Evolutionary conservation across 352 stramenopile genomes (phyloP), one percentile per base, ranked within the genome.

Genomic region (Globisporangium cylindrosporum): DNA sequence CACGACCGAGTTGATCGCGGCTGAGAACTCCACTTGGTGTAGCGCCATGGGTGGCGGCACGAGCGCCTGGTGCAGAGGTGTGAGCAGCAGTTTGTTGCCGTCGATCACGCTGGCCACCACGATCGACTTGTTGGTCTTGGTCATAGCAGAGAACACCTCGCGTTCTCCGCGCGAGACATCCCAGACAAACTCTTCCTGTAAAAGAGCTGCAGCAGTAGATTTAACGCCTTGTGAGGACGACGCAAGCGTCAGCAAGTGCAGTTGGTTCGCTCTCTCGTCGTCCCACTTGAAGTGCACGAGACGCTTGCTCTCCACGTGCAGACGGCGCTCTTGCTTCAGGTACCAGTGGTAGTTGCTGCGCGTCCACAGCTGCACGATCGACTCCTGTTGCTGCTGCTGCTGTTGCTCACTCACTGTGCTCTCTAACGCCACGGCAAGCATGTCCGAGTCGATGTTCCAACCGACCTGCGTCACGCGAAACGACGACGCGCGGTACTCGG

Each of bases 311-410:
- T 71, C 66, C 32, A 3, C 49, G 25, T 59, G 58, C 48, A 77
- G 73, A 65, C 68, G 62, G 25, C 68, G 64, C 66, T 94, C 82
- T 55, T 93, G 86, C 60, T 94, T 94, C 48, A 93, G 66, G 48
- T 91, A 94, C 88, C 88, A 96, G 59, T 92, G 86, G 63, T 94
- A 94, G 57, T 96, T 96, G 66, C 73, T 83, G 20, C 88, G 77
- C 24, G 80, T 84, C 85, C 85, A 96, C 12, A 94, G 62, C 61
- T 94, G 82, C 48, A 96, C 53, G 29, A 79, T 58, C 12, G 71
- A 73, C 63, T 51, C 36, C 5, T n/a, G 32, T 0, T n/a, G 25
- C 2, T 27, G 25, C 25, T 27, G 25, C 25, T 27, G 36, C 2
- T 62, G 38, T 1, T 60, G 34, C 12, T 12, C 10, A 25, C 34